These are phyloP conservation scores for Trametes hirsuta DNA, from an alignment of 1,284 basidiomycete species.

Conservation along the genomic window DNA sequence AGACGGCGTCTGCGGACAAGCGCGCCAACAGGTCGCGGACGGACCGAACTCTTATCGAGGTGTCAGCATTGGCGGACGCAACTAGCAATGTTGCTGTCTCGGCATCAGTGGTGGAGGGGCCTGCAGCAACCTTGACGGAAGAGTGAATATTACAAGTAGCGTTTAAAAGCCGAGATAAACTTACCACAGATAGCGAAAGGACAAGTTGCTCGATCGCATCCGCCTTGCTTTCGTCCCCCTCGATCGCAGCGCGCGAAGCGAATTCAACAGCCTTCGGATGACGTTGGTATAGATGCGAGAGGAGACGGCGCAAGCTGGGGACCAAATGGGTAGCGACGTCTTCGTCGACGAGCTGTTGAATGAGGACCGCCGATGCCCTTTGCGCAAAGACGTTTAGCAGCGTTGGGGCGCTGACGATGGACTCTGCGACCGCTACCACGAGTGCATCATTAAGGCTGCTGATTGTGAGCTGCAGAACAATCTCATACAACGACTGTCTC, in stretches of 20 bases:
- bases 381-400: slow-evolving; percentile 44
- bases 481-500: slow-evolving; percentile 13
- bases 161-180: slow-evolving; percentile 12
- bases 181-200: slow-evolving; percentile 58
- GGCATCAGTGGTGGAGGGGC: not conserved
- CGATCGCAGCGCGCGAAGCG: slow-evolving; percentile 42
- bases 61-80: slow-evolving; percentile 56
- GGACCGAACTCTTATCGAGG: slow-evolving; percentile 52
- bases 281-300: slow-evolving; percentile 36
- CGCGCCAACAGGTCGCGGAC: slow-evolving; percentile 52
- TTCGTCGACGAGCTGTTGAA: slow-evolving; percentile 36
- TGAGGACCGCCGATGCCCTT: slow-evolving; percentile 47
- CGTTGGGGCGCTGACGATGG: slow-evolving; percentile 45
- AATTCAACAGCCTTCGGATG: slow-evolving; percentile 51
- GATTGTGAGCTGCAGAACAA: not conserved
- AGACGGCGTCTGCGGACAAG: slow-evolving; percentile 35
- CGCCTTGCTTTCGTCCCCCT: slow-evolving; percentile 41
- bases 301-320: slow-evolving; percentile 8
- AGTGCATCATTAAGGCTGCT: slow-evolving; percentile 45
- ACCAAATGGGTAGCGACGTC: not conserved
- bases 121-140: slow-evolving; percentile 1
- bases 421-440: slow-evolving; percentile 45
- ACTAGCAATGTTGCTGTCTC: slow-evolving; percentile 48
- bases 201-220: slow-evolving; percentile 53
- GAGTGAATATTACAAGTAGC: not conserved